Base-by-base conservation (phyloP, 2,329 filamentous ascomycete genomes). In the Stenocarpella maydis region DNA sequence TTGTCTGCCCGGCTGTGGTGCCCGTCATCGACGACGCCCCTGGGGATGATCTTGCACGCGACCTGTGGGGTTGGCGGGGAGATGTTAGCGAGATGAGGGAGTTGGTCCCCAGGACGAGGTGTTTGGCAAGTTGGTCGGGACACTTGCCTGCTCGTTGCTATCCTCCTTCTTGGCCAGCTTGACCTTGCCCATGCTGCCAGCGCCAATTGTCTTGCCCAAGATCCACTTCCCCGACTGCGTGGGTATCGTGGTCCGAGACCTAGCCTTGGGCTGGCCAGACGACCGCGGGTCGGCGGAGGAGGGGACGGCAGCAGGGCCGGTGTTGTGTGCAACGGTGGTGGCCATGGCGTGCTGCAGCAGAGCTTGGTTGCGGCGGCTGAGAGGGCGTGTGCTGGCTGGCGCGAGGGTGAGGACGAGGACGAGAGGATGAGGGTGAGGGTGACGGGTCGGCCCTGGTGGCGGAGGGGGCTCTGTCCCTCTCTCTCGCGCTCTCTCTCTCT, bases 121-220 rank as follows among this genome's bases (percentile, higher is more conserved):
- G 21, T 47, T 19, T 34, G 28, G 45, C 26, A 5, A 7, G 21
- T 67, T 43, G 31, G n/a, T 31, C 34, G 31, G 26, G 28, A 39
- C 47, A 82, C 86, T 76, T 82, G 95, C 94, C 89, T 98, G 93
- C 84, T 98, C 96, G 75, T 92, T 92, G 24, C 92, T 93, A 76
- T 97, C 95, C 74, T 92, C 87, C 80, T 97, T 97, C 76, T 93
- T 93, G 28, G 96, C 96, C 74, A 99, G 85, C 83, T 98, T 98
- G 72, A 99, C 96, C 81, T 98, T 98, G 73, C 96, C 96, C 96
- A 99, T 99, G 80, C 95, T 98, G 63, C 96, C 96, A 65, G 95
- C 94, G 71, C 96, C 96, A 76, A 99, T 96, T 4, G 96, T 98
- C 85, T 98, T 98, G 70, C 95, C 95, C 65, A 99, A 85, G 68